phyloP scores from a whole-genome alignment of 495 filamentous ascomycete species.

The Pyrenula aspistea region DNA sequence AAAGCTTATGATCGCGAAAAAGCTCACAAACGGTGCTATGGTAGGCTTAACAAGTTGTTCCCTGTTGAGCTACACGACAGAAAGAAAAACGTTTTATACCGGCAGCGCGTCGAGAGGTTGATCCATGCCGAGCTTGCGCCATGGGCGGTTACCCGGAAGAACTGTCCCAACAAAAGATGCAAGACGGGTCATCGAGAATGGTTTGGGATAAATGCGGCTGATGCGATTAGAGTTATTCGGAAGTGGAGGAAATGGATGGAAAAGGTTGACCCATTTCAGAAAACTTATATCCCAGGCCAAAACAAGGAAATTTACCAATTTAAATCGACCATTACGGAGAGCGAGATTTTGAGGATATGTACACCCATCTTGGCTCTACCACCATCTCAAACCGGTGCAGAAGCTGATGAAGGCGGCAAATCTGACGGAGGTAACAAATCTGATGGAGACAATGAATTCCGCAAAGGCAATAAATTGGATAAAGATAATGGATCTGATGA shows the following conservation, averaged over 20 bases:
- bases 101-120: background rate
- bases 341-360: background rate
- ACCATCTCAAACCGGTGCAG: background rate
- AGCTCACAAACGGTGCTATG: background rate
- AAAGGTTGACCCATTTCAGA: background rate
- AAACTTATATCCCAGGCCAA: background rate
- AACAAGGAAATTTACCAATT: background rate
- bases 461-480: too few species aligned
- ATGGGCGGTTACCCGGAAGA: background rate
- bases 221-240: background rate
- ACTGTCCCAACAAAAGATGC: background rate
- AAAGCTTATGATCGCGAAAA: background rate
- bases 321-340: background rate
- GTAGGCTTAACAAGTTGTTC: background rate
- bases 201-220: background rate
- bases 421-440: too few species aligned
- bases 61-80: background rate
- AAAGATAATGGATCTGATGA: too few species aligned
- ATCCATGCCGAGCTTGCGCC: background rate
- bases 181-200: background rate
- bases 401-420: too few species aligned
- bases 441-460: too few species aligned
- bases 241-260: background rate
- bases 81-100: background rate
- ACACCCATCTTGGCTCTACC: background rate